phyloP scores from a whole-genome alignment of 805 yeast genomes.

The Metschnikowia gelsemii region DNA sequence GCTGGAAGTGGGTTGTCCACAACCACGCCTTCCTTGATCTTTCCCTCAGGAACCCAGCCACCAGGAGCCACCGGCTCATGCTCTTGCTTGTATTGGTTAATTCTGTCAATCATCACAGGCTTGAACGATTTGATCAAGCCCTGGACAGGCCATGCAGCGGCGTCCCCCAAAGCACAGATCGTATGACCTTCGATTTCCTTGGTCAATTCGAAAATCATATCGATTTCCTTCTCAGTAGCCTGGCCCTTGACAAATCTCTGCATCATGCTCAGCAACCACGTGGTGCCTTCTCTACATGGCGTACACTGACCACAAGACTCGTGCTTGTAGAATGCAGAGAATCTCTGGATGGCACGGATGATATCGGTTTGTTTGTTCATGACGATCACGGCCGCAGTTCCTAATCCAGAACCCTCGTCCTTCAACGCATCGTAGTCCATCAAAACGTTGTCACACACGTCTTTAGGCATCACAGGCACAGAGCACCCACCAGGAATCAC shows the following conservation, averaged over 20 bases:
- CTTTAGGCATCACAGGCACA: slow-evolving; percentile 75
- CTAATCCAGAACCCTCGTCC: slow-evolving; percentile 84
- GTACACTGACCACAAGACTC: slow-evolving; percentile 95
- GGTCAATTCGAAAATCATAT: slow-evolving; percentile 78
- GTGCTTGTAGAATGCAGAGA: slow-evolving; percentile 82
- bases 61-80: slow-evolving; percentile 57
- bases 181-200: slow-evolving; percentile 91
- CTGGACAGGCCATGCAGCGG: slow-evolving; percentile 92
- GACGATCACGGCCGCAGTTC: slow-evolving; percentile 91
- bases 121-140: slow-evolving; percentile 83
- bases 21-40: slow-evolving; percentile 61
- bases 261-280: slow-evolving; percentile 83
- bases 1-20: slow-evolving; percentile 58
- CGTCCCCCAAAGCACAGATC: slow-evolving; percentile 89
- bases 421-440: slow-evolving; percentile 89
- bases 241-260: slow-evolving; percentile 76
- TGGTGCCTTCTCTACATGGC: slow-evolving; percentile 92
- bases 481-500: slow-evolving; percentile 91
- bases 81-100: slow-evolving; percentile 56
- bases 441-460: slow-evolving; percentile 61
- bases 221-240: slow-evolving; percentile 78
- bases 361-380: slow-evolving; percentile 86
- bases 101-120: slow-evolving; percentile 77
- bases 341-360: slow-evolving; percentile 81
- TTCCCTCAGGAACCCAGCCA: slow-evolving; percentile 72